Conservation (phyloP, 305 asterid genomes). For the Andrographis paniculata region DNA sequence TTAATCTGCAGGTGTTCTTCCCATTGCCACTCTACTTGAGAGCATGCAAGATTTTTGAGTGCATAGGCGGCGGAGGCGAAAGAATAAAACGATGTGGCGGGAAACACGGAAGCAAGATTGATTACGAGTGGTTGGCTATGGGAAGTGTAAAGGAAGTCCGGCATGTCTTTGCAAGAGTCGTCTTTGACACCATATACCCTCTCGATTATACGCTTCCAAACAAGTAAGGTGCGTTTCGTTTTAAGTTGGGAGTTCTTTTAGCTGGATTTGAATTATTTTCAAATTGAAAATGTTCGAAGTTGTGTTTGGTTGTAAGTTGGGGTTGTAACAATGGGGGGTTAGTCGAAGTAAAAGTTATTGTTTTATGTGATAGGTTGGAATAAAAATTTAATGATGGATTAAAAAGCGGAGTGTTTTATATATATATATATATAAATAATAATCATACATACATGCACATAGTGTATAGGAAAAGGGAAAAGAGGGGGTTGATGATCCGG, state of each 20-base stretch:
- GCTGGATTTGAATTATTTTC: background rate
- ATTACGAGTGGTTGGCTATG: conserved; percentile 56
- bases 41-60: conserved; percentile 67
- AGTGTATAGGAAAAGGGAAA: too few species aligned
- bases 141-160: conserved; percentile 77
- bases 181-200: conserved; percentile 82
- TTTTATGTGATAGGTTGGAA: too few species aligned
- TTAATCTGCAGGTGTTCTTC: conserved; percentile 62
- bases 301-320: too few species aligned
- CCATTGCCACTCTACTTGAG: conserved; percentile 42
- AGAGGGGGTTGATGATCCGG: too few species aligned
- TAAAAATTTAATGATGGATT: too few species aligned
- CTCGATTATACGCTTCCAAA: conserved; percentile 19
- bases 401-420: too few species aligned
- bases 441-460: too few species aligned
- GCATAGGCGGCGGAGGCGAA: conserved; percentile 34
- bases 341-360: too few species aligned
- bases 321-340: too few species aligned
- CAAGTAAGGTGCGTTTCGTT: conserved; percentile 1
- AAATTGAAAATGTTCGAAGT: too few species aligned
- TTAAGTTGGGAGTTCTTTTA: background rate
- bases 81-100: conserved; percentile 42
- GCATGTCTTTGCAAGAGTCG: conserved; percentile 81
- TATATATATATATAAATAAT: too few species aligned
- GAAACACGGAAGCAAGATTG: conserved; percentile 57